These are phyloP conservation scores for Pythium volutum DNA, from an alignment of 352 stramenopile genomes.

Conservation along the genomic window DNA sequence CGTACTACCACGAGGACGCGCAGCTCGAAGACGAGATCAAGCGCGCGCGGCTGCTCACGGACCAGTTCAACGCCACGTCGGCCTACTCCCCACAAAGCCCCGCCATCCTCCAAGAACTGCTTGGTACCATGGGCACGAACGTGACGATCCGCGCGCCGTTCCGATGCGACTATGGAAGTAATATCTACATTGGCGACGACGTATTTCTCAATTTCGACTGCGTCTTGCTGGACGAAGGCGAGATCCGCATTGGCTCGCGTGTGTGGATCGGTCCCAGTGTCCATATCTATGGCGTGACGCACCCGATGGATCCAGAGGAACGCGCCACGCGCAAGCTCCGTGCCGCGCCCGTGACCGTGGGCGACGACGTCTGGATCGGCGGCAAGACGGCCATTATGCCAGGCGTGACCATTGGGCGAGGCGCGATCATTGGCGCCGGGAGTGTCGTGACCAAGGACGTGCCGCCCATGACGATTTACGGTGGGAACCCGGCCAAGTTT, in stretches of 20 bases:
- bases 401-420: slow-evolving; percentile 61
- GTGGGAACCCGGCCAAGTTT: slow-evolving; percentile 74
- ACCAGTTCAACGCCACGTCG: slow-evolving; percentile 40
- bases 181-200: slow-evolving; percentile 66
- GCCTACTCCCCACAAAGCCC: slow-evolving; percentile 27
- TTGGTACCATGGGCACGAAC: slow-evolving; percentile 39
- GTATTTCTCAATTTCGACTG: slow-evolving; percentile 91
- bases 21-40: slow-evolving; percentile 39
- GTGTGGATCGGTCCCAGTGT: slow-evolving; percentile 73
- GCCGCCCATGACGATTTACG: slow-evolving; percentile 51
- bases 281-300: slow-evolving; percentile 74
- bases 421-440: slow-evolving; percentile 69
- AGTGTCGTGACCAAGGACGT: slow-evolving; percentile 82
- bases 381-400: slow-evolving; percentile 62
- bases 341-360: slow-evolving; percentile 69
- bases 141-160: slow-evolving; percentile 81
- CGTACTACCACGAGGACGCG: slow-evolving; percentile 44
- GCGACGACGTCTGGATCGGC: slow-evolving; percentile 84
- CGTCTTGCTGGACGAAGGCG: slow-evolving; percentile 76
- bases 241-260: slow-evolving; percentile 72
- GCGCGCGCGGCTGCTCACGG: slow-evolving; percentile 31
- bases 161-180: slow-evolving; percentile 87
- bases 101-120: slow-evolving; percentile 33
- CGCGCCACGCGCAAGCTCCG: slow-evolving; percentile 46
- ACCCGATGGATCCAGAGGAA: slow-evolving; percentile 58